Conservation (phyloP, 345 rosid species). For the Murraya paniculata region DNA sequence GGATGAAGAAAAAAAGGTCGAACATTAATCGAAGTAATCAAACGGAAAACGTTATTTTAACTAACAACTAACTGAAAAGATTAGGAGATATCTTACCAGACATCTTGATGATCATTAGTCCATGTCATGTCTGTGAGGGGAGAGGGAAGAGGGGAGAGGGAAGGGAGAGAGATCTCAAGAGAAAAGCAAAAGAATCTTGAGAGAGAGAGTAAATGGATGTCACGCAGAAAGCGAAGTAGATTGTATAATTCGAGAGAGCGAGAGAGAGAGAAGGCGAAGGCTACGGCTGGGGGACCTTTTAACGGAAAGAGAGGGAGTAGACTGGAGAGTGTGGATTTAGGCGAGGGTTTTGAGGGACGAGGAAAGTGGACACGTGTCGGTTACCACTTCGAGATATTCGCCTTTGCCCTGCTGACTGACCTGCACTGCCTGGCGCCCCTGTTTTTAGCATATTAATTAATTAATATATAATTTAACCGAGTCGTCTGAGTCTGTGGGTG, state of each 20-base stretch:
- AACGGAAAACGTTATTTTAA: not conserved
- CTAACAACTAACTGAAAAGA: not conserved
- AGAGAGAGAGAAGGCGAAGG: not conserved
- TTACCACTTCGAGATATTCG: slow-evolving; percentile 9
- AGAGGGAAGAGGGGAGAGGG: not conserved
- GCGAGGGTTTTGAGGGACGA: slow-evolving; percentile 28
- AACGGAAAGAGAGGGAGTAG: slow-evolving; percentile 6
- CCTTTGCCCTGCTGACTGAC: not conserved
- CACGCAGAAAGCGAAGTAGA: slow-evolving; percentile 26
- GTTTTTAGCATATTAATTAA: not conserved
- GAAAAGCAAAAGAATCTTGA: not conserved
- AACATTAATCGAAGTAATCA: slow-evolving; percentile 16
- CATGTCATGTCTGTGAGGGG: not conserved
- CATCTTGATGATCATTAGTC: slow-evolving; percentile 6
- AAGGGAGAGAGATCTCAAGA: not conserved
- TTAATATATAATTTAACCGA: no score
- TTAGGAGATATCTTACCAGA: slow-evolving; percentile 13
- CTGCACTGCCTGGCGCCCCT: not conserved
- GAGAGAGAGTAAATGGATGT: slow-evolving; percentile 1
- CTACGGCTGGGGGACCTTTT: slow-evolving; percentile 3
- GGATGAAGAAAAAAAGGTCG: slow-evolving; percentile 32
- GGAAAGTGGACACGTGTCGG: slow-evolving; percentile 32
- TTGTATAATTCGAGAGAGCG: not conserved
- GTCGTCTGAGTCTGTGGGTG: no score
- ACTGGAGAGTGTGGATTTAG: slow-evolving; percentile 15